A percentile compares a stretch with the other conserved stretches of the same genome.
Evolutionary conservation across 2,329 filamentous ascomycete species (phyloP).

Genomic region (Exophiala sp.): DNA sequence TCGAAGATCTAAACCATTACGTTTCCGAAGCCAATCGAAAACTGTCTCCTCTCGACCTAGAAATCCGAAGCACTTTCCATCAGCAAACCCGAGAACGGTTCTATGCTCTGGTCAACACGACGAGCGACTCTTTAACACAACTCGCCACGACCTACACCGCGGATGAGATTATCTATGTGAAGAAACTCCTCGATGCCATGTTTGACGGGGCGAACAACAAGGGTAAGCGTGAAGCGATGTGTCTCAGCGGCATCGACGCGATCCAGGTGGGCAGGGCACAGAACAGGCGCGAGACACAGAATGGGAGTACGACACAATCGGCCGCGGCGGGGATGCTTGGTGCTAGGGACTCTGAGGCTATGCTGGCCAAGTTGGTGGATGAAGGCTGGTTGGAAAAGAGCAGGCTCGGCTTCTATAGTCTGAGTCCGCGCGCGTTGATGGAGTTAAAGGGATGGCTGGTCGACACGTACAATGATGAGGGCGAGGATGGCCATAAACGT

Average conservation of each 20-base stretch:
- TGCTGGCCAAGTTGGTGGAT: conserved; percentile 63
- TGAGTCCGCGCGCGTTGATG: conserved; percentile 72
- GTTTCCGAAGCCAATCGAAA: conserved; percentile 64
- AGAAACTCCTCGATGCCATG: conserved; percentile 81
- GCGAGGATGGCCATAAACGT: conserved; percentile 45
- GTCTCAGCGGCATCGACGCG: conserved; percentile 72
- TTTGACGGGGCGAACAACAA: conserved; percentile 79
- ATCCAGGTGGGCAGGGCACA: conserved; percentile 56
- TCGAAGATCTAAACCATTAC: conserved; percentile 62
- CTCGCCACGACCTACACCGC: conserved; percentile 72
- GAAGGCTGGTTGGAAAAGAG: conserved; percentile 84
- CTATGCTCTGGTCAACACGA: conserved; percentile 81
- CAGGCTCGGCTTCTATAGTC: conserved; percentile 62
- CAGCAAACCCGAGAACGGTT: conserved; percentile 62
- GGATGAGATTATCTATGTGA: conserved; percentile 85
- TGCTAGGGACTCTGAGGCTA: conserved; percentile 67
- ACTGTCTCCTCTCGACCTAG: conserved; percentile 75
- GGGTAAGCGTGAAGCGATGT: conserved; percentile 72
- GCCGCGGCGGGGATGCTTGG: conserved; percentile 50
- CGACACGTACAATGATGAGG: conserved; percentile 81
- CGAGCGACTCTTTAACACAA: conserved; percentile 77
- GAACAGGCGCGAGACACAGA: conserved; percentile 31
- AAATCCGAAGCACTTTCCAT: conserved; percentile 68
- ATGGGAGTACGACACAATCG: conserved; percentile 34
- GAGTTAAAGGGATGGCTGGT: conserved; percentile 78